Conservation (phyloP, 192 early-diverging fungal genomes). For the Backusella circina region DNA sequence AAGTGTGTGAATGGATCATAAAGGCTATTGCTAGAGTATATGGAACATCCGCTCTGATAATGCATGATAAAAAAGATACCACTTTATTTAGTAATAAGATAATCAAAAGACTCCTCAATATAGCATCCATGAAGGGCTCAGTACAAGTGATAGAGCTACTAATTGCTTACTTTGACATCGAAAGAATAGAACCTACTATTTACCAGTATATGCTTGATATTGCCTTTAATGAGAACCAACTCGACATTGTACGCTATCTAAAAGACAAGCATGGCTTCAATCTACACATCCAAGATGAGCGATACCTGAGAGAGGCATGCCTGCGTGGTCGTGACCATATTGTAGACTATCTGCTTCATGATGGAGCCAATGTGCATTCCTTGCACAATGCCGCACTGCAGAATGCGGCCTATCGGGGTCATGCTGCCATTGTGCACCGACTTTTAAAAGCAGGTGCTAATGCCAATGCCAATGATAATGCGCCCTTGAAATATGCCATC, state of each 20-base stretch:
- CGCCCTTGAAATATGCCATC: neutral
- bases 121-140: conserved; percentile 19
- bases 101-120: conserved; percentile 13
- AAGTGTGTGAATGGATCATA: neutral
- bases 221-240: conserved; percentile 21
- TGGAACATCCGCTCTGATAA: neutral
- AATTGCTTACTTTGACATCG: conserved; percentile 8
- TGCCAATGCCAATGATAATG: conserved; percentile 11
- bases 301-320: conserved; percentile 22
- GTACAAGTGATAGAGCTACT: conserved; percentile 25
- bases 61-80: neutral
- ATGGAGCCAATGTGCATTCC: conserved; percentile 24
- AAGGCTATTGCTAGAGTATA: neutral
- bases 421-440: neutral
- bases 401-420: conserved; percentile 16
- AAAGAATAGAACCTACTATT: neutral
- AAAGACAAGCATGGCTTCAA: conserved; percentile 16
- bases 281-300: conserved; percentile 19
- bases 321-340: conserved; percentile 17
- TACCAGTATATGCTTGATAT: conserved; percentile 16
- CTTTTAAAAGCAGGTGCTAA: conserved; percentile 21
- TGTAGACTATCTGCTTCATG: conserved; percentile 17
- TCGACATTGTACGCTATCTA: conserved; percentile 23
- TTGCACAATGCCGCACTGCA: conserved; percentile 28
- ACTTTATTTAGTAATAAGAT: neutral